Evolutionary conservation across 2,329 filamentous ascomycete genomes (phyloP).

Genomic region (Scortechinia acanthostroma): DNA sequence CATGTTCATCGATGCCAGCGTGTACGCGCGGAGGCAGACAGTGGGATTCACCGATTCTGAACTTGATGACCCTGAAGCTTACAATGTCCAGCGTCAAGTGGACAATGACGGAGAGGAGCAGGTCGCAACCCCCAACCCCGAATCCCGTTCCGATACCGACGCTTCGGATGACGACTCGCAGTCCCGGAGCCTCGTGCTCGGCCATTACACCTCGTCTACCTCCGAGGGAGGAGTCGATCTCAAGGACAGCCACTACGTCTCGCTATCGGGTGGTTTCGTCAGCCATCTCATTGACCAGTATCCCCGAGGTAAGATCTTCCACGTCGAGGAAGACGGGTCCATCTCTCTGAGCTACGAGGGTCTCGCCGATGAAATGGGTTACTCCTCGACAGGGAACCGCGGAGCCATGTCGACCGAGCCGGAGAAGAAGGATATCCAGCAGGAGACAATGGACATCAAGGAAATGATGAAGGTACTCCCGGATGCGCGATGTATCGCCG

Average conservation of each 20-base stretch:
- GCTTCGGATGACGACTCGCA: background rate
- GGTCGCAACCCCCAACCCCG: background rate
- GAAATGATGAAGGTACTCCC: background rate
- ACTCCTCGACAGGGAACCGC: no score
- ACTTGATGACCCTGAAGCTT: no score
- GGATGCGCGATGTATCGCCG: background rate
- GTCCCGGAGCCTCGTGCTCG: background rate
- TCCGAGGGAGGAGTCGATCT: no score
- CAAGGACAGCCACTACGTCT: no score
- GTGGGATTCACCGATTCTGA: no score
- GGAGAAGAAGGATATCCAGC: background rate
- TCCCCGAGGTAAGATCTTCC: background rate
- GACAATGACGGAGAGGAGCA: no score
- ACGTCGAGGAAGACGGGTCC: background rate
- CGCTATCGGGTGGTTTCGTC: background rate
- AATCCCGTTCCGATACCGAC: background rate
- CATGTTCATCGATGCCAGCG: background rate
- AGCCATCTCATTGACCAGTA: conserved; percentile 1
- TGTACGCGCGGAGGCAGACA: background rate
- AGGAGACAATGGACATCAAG: background rate
- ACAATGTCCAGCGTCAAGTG: no score
- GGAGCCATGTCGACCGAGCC: background rate
- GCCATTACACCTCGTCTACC: background rate
- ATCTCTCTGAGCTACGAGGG: background rate
- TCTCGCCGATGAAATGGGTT: background rate